Evolutionary conservation across 257 asterid genomes (phyloP).

Genomic region (Verbena officinalis): DNA sequence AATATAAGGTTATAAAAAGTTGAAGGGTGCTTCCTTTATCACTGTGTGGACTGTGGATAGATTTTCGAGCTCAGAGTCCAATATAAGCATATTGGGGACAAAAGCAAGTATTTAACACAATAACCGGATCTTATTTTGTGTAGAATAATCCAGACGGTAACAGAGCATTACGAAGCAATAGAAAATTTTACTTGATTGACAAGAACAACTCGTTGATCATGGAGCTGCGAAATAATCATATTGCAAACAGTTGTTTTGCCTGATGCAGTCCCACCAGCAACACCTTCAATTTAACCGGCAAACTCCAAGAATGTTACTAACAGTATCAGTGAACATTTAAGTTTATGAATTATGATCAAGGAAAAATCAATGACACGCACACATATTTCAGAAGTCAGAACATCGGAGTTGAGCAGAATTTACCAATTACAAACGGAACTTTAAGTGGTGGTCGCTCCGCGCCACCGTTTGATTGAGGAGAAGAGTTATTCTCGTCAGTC

Average conservation of each 20-base stretch:
- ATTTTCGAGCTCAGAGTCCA: too few species aligned
- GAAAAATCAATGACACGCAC: background rate
- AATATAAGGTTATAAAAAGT: too few species aligned
- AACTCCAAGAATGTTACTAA: background rate
- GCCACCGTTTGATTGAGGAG: slow-evolving; percentile 36
- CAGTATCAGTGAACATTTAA: background rate
- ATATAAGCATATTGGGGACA: too few species aligned
- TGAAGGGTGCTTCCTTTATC: too few species aligned
- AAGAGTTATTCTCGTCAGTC: slow-evolving; percentile 25
- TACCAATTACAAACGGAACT: slow-evolving; percentile 80
- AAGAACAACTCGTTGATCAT: slow-evolving; percentile 89
- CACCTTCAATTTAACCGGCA: slow-evolving; percentile 57
- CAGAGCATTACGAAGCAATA: background rate
- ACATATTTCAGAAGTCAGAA: background rate
- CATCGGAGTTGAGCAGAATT: slow-evolving; percentile 1
- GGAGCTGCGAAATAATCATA: slow-evolving; percentile 82
- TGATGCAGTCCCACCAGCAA: slow-evolving; percentile 98
- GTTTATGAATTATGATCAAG: background rate
- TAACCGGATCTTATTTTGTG: background rate
- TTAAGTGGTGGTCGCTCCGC: slow-evolving; percentile 45
- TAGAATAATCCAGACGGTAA: background rate
- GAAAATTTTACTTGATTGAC: slow-evolving; percentile 67
- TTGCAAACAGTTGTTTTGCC: slow-evolving; percentile 94
- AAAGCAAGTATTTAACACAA: too few species aligned
- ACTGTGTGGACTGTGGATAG: too few species aligned